phyloP scores from a whole-genome alignment of 441 rosid species.

The Erodium texanum region DNA sequence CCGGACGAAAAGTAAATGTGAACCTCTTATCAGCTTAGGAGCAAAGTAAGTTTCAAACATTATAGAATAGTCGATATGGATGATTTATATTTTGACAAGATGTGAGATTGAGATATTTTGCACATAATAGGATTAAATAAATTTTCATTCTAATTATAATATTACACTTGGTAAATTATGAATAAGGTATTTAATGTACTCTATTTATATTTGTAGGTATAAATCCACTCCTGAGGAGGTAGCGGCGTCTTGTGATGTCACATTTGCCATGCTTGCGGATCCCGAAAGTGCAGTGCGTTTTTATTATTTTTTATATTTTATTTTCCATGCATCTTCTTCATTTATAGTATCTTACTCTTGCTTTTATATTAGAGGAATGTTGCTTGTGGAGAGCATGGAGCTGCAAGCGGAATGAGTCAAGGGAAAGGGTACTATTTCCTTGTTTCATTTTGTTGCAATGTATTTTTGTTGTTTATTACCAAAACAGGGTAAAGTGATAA shows the following conservation, averaged over 20 bases:
- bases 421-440: constrained; percentile 72
- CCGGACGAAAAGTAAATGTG: constrained; percentile 85
- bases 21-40: constrained; percentile 67
- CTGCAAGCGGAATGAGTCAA: constrained; percentile 54
- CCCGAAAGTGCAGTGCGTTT: constrained; percentile 96
- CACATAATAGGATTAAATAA: not conserved
- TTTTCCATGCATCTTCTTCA: constrained; percentile 11
- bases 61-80: not conserved
- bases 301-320: constrained; percentile 17
- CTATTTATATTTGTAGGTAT: constrained; percentile 36
- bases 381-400: constrained; percentile 84
- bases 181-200: not conserved
- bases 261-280: constrained; percentile 89
- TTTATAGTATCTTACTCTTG: constrained; percentile 18
- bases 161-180: not conserved
- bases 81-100: not conserved
- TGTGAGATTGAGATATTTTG: not conserved
- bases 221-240: constrained; percentile 79
- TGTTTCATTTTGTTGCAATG: constrained; percentile 9
- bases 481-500: too few relatives aligned
- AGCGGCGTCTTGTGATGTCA: constrained; percentile 71
- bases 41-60: constrained; percentile 54
- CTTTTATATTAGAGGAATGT: constrained; percentile 55
- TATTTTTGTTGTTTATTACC: too few relatives aligned
- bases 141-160: not conserved